phyloP scores from a whole-genome alignment of 129 eudicot species.

The Sambucus nigra region DNA sequence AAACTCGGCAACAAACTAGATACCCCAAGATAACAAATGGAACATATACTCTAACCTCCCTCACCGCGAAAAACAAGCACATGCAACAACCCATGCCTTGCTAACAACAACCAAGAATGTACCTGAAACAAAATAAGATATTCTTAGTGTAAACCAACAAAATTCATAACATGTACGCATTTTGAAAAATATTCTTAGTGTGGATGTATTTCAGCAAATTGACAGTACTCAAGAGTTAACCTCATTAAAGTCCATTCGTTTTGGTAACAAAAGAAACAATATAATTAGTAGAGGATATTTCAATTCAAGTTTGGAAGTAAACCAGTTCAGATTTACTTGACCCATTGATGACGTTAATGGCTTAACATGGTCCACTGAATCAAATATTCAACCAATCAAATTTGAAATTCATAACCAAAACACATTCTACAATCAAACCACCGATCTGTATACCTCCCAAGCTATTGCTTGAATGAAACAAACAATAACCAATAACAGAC shows the following conservation, averaged over 20 bases:
- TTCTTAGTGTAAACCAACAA: neutral
- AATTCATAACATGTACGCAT: neutral
- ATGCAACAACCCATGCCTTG: neutral
- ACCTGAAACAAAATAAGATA: conserved; percentile 22
- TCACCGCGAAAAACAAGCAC: neutral
- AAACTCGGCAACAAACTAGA: too few species aligned
- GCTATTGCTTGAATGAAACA: neutral
- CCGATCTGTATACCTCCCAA: neutral
- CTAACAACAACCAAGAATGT: conserved; percentile 11
- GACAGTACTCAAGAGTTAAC: neutral
- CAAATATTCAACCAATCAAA: neutral
- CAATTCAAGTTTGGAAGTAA: too few species aligned
- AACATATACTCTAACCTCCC: conserved; percentile 7
- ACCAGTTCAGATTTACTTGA: too few species aligned
- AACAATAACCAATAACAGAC: neutral
- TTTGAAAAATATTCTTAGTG: conserved; percentile 1
- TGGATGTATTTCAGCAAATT: neutral
- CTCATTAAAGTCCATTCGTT: neutral
- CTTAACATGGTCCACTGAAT: too few species aligned
- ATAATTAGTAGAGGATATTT: too few species aligned
- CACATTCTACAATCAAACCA: neutral
- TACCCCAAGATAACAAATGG: neutral
- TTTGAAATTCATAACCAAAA: too few species aligned
- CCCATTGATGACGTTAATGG: too few species aligned
- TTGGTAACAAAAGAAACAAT: neutral